Base-by-base conservation (phyloP, 2,329 filamentous ascomycete genomes). In the Xylariaceae sp. region DNA sequence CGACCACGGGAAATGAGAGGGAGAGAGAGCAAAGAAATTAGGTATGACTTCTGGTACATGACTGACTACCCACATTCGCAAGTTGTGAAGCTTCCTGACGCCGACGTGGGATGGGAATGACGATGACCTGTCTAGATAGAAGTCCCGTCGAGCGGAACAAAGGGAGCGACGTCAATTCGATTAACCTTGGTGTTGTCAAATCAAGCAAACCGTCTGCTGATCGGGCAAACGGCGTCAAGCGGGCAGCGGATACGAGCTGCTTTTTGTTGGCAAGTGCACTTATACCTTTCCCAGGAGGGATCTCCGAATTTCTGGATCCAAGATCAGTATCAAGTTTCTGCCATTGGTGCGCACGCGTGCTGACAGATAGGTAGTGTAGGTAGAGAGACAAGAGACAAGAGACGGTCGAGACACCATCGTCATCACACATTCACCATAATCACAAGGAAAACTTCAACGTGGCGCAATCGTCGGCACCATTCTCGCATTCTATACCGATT, bases 111-210 rank as follows among this genome's bases (percentile, higher is more conserved):
- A 35, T 19, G 19, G 7, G 30, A 12, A 30, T 9, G 31, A 44
- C 6, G 27, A 11, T 30, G 42, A 12, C 42, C n/a, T 4, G 42
- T 29, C 42, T 30, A 11, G 19, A 19, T 19, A 44, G 42, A 30
- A 12, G 31, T 31, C 31, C 11, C 7, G 29, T 45, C 4, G 37
- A 7, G 30, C 31, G 35, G 35, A 41, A 50, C n/a, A 37, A 37
- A 34, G 41, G 12, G 42, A 47, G 32, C 29, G 6, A 47, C 31
- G 19, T 19, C 19, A 19, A 19, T 19, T 19, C 19, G 19, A 19
- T 19, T 19, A 19, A 19, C 51, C 42, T 41, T 51, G 47, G 48
- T 51, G 48, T 32, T 34, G 8, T 26, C 55, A 52, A 57, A 55
- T 54, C 48, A 11, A 29, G n/a, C 30, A 37, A 42, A 46, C 35